Base-by-base conservation (phyloP, 805 yeast species). In the Wickerhamomyces hampshirensis region DNA sequence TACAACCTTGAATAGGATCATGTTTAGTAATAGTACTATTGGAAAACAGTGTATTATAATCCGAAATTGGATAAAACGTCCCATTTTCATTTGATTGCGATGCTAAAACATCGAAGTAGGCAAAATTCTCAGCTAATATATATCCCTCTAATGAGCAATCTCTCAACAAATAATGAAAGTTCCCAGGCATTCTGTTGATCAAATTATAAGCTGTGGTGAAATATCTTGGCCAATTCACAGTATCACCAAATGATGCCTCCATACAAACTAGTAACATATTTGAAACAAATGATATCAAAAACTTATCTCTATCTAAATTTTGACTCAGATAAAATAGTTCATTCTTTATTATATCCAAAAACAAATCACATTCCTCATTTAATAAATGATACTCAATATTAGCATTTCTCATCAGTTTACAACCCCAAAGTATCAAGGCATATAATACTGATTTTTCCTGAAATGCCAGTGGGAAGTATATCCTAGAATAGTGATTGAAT, bases 1-100 rank as follows among this genome's bases (percentile, higher is more conserved):
- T 78, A 11, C 83, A 69, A 3, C 91, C 93, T 37, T 80, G 74
- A 36, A 84, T 63, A 2, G 94, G 84, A 56, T 82, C 85, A 33
- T 41, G 39, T 16, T 21, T 8, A n/a, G 26, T 16, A 18, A 19
- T n/a, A 13, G 27, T 28, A 13, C 35, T 36, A 6, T 7, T 21
- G 5, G 34, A 23, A n/a, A 41, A 30, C n/a, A 46, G 35, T 8
- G 30, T 30, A 12, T 33, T 24, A 30, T 49, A 58, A n/a, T 48
- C 53, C 5, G 28, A 26, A 16, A 53, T 33, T 5, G 55, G 45
- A 26, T 44, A 50, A 33, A 44, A 47, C 0, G 61, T 55, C 4
- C 62, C 64, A 36, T 50, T 46, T 32, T 49, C 54, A 32, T 49
- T 51, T 10, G 48, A 41, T 24, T 49, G 54, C 2, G 54, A 51